These are phyloP conservation scores for Lachnellula subtilissima DNA, from an alignment of 2,329 filamentous ascomycete genomes.

Conservation along the genomic window DNA sequence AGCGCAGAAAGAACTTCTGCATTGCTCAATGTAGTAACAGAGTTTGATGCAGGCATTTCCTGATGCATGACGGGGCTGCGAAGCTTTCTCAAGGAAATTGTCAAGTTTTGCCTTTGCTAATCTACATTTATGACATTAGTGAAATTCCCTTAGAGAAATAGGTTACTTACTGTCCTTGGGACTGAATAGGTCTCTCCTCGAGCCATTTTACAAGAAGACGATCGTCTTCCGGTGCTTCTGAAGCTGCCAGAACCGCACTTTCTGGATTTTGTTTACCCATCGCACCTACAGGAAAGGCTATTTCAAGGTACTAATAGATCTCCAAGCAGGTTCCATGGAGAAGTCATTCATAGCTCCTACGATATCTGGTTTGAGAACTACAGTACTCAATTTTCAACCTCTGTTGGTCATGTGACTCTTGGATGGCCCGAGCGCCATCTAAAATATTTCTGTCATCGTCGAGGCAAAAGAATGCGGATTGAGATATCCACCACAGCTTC, in stretches of 20 bases:
- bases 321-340: neutral
- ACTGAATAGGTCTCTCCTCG: conserved; percentile 35
- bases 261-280: neutral
- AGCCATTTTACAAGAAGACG: conserved; percentile 36
- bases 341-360: neutral
- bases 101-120: conserved; percentile 19
- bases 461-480: neutral
- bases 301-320: neutral
- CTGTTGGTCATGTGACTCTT: neutral
- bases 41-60: conserved; percentile 56
- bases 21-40: conserved; percentile 58
- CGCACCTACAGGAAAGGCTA: neutral
- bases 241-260: neutral
- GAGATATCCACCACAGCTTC: conserved; percentile 6
- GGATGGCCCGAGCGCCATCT: neutral
- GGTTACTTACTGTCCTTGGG: conserved; percentile 35
- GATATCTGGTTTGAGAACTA: neutral
- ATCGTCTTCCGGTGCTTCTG: conserved; percentile 20
- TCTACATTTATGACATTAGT: conserved; percentile 11
- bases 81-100: conserved; percentile 24
- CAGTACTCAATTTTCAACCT: neutral
- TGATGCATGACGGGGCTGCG: conserved; percentile 49
- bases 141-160: conserved; percentile 12
- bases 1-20: conserved; percentile 44
- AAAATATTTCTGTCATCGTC: neutral